These are phyloP conservation scores for Fusarium sp. DNA, from an alignment of 2,329 filamentous ascomycete species.

Conservation along the genomic window DNA sequence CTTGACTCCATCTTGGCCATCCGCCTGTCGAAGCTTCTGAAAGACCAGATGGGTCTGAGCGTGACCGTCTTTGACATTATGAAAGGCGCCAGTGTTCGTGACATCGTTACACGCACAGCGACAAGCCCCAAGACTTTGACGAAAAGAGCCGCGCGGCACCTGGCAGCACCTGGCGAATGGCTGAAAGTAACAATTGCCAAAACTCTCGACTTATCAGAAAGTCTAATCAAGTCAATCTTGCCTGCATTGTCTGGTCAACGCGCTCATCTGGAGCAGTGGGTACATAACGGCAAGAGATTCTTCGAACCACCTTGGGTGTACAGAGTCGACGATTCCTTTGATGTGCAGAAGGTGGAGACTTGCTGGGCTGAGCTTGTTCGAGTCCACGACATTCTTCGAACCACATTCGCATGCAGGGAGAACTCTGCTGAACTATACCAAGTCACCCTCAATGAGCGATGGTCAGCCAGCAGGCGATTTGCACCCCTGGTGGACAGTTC, in stretches of 20 bases:
- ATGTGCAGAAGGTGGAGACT: background rate
- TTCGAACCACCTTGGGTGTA: slow-evolving; percentile 33
- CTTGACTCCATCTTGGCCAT: slow-evolving; percentile 34
- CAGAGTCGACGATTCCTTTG: background rate
- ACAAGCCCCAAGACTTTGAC: background rate
- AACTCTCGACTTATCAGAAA: background rate
- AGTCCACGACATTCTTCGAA: slow-evolving; percentile 19
- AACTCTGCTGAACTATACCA: background rate
- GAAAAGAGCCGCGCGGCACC: background rate
- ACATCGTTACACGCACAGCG: background rate
- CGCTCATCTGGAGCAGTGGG: slow-evolving; percentile 28
- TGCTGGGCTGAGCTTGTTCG: slow-evolving; percentile 5
- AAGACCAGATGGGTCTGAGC: slow-evolving; percentile 3
- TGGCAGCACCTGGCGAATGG: accelerated
- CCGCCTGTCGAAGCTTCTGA: slow-evolving; percentile 29
- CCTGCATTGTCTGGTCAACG: slow-evolving; percentile 12
- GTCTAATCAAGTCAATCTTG: background rate
- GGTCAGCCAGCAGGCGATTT: background rate
- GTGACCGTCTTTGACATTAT: slow-evolving; percentile 29
- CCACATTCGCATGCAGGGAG: slow-evolving; percentile 1
- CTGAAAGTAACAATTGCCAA: background rate
- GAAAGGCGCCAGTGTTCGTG: slow-evolving; percentile 9
- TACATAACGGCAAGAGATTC: slow-evolving; percentile 26
- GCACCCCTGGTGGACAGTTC: background rate
- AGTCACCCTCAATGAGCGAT: slow-evolving; percentile 6